Evolutionary conservation across 1,139 yeast genomes (phyloP), one percentile per base, ranked within the genome.

Genomic region (Entelexis paramagnoliae): DNA sequence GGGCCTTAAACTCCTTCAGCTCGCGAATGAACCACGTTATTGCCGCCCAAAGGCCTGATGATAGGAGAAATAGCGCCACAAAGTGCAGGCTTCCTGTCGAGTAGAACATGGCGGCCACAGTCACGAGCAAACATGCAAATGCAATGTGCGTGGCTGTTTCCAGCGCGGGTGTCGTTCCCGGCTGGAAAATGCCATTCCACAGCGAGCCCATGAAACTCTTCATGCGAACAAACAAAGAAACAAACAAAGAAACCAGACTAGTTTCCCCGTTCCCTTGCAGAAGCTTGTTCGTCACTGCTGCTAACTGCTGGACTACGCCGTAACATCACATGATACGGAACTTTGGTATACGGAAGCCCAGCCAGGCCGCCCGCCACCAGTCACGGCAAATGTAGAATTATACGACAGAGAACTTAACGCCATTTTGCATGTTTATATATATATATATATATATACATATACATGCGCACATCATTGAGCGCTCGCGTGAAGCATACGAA

Each of bases 161-260:
- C 50, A 91, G 74, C 0, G 94, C 88, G 0, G 96, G 96, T 0
- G 91, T 78, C 0, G 95, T 79, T 1, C 98, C 98, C 2, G 97
- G 97, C n/a, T 89, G 83, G 67, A 89, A 83, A 30, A 91, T 78
- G 8, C 95, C 83, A 55, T 83, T 81, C 96, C 97, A 89, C 47
- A 91, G 74, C 34, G 83, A 94, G 24, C 69, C 74, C 40, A 22
- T 6, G 6, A 22, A 22, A 6, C 24, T n/a, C n/a, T n/a, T n/a
- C n/a, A n/a, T n/a, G n/a, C n/a, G n/a, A n/a, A n/a, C n/a, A n/a
- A n/a, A n/a, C n/a, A n/a, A n/a, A n/a, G n/a, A n/a, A n/a, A n/a
- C n/a, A n/a, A 84, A 33, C 49, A 68, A 67, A 10, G 54, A 53
- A 49, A 60, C 52, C 19, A 46, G 43, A 10, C 28, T 26, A 26